These are phyloP conservation scores for Diaporthe capsici DNA, from an alignment of 2,329 filamentous ascomycete genomes.

Conservation along the genomic window DNA sequence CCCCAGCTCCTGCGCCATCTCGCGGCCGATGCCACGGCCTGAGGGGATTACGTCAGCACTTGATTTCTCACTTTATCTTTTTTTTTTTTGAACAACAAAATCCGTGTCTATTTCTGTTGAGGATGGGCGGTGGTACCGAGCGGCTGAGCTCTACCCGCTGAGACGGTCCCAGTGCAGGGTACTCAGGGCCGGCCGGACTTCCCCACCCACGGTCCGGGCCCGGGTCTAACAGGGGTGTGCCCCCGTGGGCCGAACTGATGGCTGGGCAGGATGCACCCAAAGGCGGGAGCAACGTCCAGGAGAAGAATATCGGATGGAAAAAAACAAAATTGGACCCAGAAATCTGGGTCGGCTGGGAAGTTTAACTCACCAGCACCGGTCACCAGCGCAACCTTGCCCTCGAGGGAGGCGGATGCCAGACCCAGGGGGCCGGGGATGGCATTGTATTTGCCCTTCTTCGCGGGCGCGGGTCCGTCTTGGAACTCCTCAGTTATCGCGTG, in stretches of 20 bases:
- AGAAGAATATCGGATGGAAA: background rate
- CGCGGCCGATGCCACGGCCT: conserved; percentile 76
- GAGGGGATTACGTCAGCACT: background rate
- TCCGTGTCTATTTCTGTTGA: background rate
- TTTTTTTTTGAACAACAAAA: too few relatives aligned
- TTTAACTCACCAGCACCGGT: conserved; percentile 55
- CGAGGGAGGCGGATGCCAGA: conserved; percentile 55
- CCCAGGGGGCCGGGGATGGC: conserved; percentile 56
- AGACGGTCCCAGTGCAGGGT: background rate
- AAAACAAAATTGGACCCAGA: background rate
- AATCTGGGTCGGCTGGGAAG: background rate
- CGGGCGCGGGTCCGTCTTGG: conserved; percentile 37
- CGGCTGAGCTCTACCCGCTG: conserved; percentile 23
- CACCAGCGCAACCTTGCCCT: conserved; percentile 56
- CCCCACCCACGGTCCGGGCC: conserved; percentile 30
- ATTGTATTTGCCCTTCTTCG: conserved; percentile 52
- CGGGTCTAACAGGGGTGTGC: background rate
- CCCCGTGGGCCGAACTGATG: conserved; percentile 1
- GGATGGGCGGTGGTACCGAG: background rate
- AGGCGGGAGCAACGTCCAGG: background rate
- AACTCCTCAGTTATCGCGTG: conserved; percentile 41
- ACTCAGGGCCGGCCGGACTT: conserved; percentile 29
- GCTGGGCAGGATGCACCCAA: conserved; percentile 23
- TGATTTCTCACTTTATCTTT: too few relatives aligned
- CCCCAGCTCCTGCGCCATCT: conserved; percentile 76